Evolutionary conservation across 2,329 filamentous ascomycete species (phyloP).

Genomic region (Fusarium falciforme): DNA sequence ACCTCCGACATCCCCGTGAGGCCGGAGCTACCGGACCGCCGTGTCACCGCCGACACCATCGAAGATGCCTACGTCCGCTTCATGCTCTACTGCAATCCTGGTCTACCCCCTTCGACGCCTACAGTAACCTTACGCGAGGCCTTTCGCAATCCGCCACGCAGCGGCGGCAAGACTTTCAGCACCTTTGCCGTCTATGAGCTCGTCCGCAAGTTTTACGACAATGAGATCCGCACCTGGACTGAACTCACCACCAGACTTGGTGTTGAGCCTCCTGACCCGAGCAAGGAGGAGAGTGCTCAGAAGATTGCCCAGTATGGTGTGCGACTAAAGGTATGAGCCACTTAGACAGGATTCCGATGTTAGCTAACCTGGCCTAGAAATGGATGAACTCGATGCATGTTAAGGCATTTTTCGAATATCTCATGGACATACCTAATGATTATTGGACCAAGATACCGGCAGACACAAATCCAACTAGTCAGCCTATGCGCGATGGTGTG

Average conservation of each 20-base stretch:
- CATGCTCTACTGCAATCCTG: slow-evolving; percentile 91
- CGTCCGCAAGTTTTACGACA: slow-evolving; percentile 80
- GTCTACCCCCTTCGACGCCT: slow-evolving; percentile 74
- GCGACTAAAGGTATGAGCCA: slow-evolving; percentile 76
- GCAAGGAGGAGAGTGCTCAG: slow-evolving; percentile 89
- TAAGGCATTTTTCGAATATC: slow-evolving; percentile 93
- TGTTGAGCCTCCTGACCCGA: slow-evolving; percentile 83
- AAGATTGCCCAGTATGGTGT: slow-evolving; percentile 97
- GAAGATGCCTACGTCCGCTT: slow-evolving; percentile 87
- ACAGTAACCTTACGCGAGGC: slow-evolving; percentile 77
- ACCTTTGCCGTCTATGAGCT: slow-evolving; percentile 82
- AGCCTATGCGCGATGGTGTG: slow-evolving; percentile 81
- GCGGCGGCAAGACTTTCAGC: slow-evolving; percentile 87
- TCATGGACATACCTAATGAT: slow-evolving; percentile 79
- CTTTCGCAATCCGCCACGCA: slow-evolving; percentile 84
- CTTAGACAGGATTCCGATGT: not conserved
- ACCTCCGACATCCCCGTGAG: slow-evolving; percentile 32
- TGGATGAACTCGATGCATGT: slow-evolving; percentile 99
- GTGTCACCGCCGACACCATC: slow-evolving; percentile 77
- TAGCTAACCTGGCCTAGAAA: slow-evolving; percentile 63
- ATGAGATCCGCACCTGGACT: slow-evolving; percentile 93
- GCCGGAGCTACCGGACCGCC: slow-evolving; percentile 69
- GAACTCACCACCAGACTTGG: slow-evolving; percentile 88
- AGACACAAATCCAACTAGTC: slow-evolving; percentile 69
- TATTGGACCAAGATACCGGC: slow-evolving; percentile 84